Percentiles rank a stretch among this genome's conserved stretches.
Conservation (phyloP, 2,329 filamentous ascomycete genomes). For the Hymenoscyphus albidus region DNA sequence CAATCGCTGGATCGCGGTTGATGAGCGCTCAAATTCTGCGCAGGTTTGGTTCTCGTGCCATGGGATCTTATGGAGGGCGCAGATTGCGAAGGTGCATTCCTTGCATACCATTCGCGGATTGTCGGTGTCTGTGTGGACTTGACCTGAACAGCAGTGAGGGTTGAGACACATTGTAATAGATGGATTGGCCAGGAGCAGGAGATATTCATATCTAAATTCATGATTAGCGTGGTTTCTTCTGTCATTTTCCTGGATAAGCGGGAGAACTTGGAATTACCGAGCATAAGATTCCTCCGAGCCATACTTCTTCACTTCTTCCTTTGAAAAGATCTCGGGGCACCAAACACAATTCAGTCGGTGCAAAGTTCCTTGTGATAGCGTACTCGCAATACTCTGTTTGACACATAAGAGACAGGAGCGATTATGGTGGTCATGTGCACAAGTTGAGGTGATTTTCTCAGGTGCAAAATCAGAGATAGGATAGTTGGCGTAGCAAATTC, state of each 20-base stretch:
- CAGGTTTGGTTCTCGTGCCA: conserved; percentile 28
- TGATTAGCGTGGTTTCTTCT: neutral
- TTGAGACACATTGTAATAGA: conserved; percentile 23
- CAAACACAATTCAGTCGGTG: conserved; percentile 15
- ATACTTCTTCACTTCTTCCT: conserved; percentile 18
- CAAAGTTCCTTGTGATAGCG: conserved; percentile 12
- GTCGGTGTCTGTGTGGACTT: conserved; percentile 16
- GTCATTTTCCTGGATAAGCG: no score
- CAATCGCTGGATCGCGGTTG: conserved; percentile 26
- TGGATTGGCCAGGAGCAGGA: conserved; percentile 13
- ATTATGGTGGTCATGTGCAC: conserved; percentile 11
- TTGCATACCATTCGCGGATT: conserved; percentile 25
- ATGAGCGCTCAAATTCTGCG: conserved; percentile 24
- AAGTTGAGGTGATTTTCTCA: conserved; percentile 15
- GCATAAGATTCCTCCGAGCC: conserved; percentile 12
- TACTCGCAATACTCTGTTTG: conserved; percentile 6
- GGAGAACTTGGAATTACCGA: conserved; percentile 10
- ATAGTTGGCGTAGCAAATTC: conserved; percentile 11
- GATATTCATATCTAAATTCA: conserved; percentile 19
- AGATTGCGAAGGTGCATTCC: conserved; percentile 22
- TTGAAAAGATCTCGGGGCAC: conserved; percentile 15
- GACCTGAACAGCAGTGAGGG: conserved; percentile 19
- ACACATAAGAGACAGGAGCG: conserved; percentile 17
- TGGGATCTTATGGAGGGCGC: conserved; percentile 24
- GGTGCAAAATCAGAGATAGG: conserved; percentile 12